Percentiles rank a stretch among this genome's conserved stretches.
These are phyloP conservation scores for Geoglossum glabrum DNA, from an alignment of 495 filamentous ascomycete genomes.

Conservation along the genomic window DNA sequence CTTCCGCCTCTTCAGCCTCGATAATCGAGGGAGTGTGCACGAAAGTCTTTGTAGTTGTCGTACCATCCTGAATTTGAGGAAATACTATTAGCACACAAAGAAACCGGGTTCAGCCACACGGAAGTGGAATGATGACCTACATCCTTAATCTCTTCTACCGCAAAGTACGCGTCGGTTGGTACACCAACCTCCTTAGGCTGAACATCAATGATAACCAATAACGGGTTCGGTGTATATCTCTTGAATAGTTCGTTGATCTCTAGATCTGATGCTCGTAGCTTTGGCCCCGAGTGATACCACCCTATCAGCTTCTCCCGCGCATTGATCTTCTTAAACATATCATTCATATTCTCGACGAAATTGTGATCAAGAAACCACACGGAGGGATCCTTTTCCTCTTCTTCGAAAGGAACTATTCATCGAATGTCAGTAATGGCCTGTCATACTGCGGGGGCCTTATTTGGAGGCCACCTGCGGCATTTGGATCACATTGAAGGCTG, in stretches of 20 bases:
- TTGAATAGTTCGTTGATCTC: conserved; percentile 99
- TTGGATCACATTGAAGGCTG: not conserved
- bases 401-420: conserved; percentile 77
- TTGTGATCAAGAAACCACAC: conserved; percentile 99
- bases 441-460: not conserved
- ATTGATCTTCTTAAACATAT: conserved; percentile 99
- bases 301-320: conserved; percentile 96
- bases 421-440: not conserved
- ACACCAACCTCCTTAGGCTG: conserved; percentile 97
- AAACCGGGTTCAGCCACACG: not conserved
- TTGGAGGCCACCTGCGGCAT: not conserved
- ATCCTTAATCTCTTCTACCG: conserved; percentile 98
- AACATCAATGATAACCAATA: conserved; percentile 95
- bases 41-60: conserved; percentile 90
- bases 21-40: conserved; percentile 99
- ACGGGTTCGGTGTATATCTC: conserved; percentile 87
- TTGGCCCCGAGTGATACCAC: conserved; percentile 98
- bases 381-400: conserved; percentile 93
- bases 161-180: conserved; percentile 97
- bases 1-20: conserved; percentile 95
- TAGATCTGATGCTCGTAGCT: conserved; percentile 87
- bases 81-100: conserved; percentile 9
- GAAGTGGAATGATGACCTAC: conserved; percentile 32
- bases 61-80: conserved; percentile 52
- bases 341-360: conserved; percentile 98